A percentile compares a stretch with the other conserved stretches of the same genome.
Conservation (phyloP, 2,329 filamentous ascomycete species). For the Alternaria gaisen region DNA sequence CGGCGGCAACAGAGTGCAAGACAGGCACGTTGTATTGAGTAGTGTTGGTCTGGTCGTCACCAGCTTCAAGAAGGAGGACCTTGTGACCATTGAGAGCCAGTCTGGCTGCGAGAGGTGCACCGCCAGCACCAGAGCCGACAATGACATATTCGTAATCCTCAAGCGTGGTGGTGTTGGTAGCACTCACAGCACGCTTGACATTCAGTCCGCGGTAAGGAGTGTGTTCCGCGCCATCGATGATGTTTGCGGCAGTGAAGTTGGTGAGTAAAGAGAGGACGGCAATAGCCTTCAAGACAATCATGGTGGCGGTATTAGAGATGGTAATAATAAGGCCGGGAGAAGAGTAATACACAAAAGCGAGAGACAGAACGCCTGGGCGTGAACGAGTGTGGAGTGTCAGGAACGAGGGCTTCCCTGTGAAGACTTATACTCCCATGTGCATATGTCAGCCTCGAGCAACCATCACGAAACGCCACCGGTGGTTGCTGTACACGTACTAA, state of each 20-base stretch:
- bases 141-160: conserved; percentile 66
- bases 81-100: conserved; percentile 65
- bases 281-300: conserved; percentile 21
- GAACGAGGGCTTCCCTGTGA: conserved; percentile 1
- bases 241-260: conserved; percentile 12
- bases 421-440: conserved; percentile 12
- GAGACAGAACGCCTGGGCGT: conserved; percentile 3
- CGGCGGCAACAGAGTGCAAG: conserved; percentile 61
- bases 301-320: conserved; percentile 2
- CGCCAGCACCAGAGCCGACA: conserved; percentile 68
- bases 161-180: conserved; percentile 21
- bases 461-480: conserved; percentile 2
- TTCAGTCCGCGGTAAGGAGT: conserved; percentile 26
- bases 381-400: background rate
- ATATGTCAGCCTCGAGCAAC: background rate
- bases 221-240: conserved; percentile 31
- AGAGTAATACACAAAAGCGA: conserved; percentile 12
- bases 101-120: conserved; percentile 65
- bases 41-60: conserved; percentile 62
- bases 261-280: conserved; percentile 17
- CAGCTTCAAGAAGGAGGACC: conserved; percentile 67
- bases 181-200: conserved; percentile 29
- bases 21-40: conserved; percentile 62
- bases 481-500: conserved; percentile 1
- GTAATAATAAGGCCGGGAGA: background rate